Evolutionary conservation across 345 rosid species (phyloP), one percentile per base, ranked within the genome.

Genomic region (Salix caprea): DNA sequence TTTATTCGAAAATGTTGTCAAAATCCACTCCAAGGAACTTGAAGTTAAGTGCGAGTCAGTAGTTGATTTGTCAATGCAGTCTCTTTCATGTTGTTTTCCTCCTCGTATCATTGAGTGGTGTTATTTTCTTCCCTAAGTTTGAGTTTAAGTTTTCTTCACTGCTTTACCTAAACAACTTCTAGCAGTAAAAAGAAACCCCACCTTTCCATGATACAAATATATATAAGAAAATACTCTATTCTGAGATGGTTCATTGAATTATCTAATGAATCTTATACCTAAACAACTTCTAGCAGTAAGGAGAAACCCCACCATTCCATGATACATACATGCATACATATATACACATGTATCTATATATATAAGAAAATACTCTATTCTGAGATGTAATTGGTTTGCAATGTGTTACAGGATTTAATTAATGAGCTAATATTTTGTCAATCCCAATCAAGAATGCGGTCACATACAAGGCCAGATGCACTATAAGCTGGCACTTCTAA

Each of bases 1-100:
- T 52, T 30, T 19, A 8, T 26, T 48, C 2, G 16, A 52, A 52
- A 19, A 19, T 14, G 16, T 5, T 21, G 36, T 54, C 56, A 67
- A 67, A 34, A 67, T 28, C 58, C 74, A 36, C 28, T 21, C 21
- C 34, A 61, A 30, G 61, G 23, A 32, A 60, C 62, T 44, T 70
- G 30, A 7, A 52, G 65, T 46, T 13, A 36, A 52, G 52, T 36
- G 71, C 26, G 36, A 61, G 64, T 13, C 21, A 26, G 52, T 73
- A 52, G 68, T 6, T 42, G 61, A 23, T 66, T 67, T 67, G 64
- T 73, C 74, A 30, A 73, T 58, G 62, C 50, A 58, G 74, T 74
- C 74, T 12, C 74, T 48, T 0, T 78, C 73, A 19, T 19, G 39
- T 67, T 78, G 69, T 30, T 72, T 54, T 48, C 65, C 54, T 66